Evolutionary conservation across 805 yeast genomes (phyloP).

Genomic region (Myxozyma sirexii): DNA sequence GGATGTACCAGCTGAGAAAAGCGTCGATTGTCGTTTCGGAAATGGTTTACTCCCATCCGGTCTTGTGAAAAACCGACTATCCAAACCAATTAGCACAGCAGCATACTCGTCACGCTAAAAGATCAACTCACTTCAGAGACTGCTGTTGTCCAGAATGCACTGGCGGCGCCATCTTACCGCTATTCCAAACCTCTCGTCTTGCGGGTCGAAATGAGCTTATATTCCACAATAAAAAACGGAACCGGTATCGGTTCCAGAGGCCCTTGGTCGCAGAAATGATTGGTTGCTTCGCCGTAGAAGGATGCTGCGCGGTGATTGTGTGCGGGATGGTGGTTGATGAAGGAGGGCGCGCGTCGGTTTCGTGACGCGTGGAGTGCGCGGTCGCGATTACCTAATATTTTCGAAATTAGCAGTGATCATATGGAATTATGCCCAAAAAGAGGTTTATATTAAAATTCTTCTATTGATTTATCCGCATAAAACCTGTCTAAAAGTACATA

Average conservation of each 20-base stretch:
- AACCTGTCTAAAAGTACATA: background rate
- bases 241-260: background rate
- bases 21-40: conserved; percentile 22
- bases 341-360: too few species aligned
- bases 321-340: too few species aligned
- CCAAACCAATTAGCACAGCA: background rate
- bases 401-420: too few species aligned
- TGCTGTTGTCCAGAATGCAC: conserved; percentile 5
- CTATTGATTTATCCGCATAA: too few species aligned
- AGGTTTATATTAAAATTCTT: too few species aligned
- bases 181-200: background rate
- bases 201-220: background rate
- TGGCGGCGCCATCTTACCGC: background rate
- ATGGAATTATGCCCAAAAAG: too few species aligned
- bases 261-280: background rate
- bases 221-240: background rate
- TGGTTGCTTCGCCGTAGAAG: too few species aligned
- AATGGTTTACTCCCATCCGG: conserved; percentile 21
- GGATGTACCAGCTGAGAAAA: background rate
- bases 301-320: too few species aligned
- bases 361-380: too few species aligned
- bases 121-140: conserved; percentile 1
- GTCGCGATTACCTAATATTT: too few species aligned
- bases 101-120: too few species aligned
- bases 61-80: conserved; percentile 19